Percentiles rank a stretch among this genome's conserved stretches.
phyloP scores from a whole-genome alignment of 2,329 filamentous ascomycete species.

The Exserohilum turcica region DNA sequence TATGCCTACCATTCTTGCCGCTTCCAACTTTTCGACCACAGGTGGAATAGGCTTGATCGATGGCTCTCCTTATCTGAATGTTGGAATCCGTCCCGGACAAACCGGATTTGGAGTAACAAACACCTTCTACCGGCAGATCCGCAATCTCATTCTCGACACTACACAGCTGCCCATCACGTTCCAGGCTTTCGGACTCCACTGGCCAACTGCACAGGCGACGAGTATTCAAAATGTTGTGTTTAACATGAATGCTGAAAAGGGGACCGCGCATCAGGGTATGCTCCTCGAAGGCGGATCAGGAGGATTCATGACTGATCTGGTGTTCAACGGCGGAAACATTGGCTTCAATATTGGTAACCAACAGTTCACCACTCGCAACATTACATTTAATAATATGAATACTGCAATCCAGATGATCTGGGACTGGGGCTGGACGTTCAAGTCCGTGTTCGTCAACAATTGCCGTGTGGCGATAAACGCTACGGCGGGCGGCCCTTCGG shows the following conservation, averaged over 20 bases:
- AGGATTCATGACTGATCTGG: slow-evolving; percentile 54
- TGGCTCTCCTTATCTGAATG: too few relatives aligned
- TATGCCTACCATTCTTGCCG: slow-evolving; percentile 61
- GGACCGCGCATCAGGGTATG: slow-evolving; percentile 55
- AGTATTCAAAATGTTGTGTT: slow-evolving; percentile 54
- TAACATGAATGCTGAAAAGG: slow-evolving; percentile 49
- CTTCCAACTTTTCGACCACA: slow-evolving; percentile 53
- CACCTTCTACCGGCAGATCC: slow-evolving; percentile 68
- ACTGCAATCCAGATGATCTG: slow-evolving; percentile 63
- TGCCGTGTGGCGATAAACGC: slow-evolving; percentile 61
- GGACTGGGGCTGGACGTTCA: slow-evolving; percentile 65
- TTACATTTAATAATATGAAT: slow-evolving; percentile 58
- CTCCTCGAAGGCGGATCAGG: slow-evolving; percentile 53
- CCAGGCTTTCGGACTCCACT: slow-evolving; percentile 53
- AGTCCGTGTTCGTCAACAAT: slow-evolving; percentile 58
- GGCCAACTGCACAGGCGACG: slow-evolving; percentile 54
- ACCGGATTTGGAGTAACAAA: slow-evolving; percentile 60
- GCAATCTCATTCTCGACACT: slow-evolving; percentile 68
- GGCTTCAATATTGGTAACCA: slow-evolving; percentile 53
- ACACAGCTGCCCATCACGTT: slow-evolving; percentile 56
- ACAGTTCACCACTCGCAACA: slow-evolving; percentile 62
- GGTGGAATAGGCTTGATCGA: slow-evolving; percentile 62
- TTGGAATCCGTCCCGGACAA: too few relatives aligned
- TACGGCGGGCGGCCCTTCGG: slow-evolving; percentile 35
- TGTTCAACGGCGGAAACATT: slow-evolving; percentile 51